Evolutionary conservation across 169 alveolate genomes (phyloP).

Genomic region (Eimeria acervulina): DNA sequence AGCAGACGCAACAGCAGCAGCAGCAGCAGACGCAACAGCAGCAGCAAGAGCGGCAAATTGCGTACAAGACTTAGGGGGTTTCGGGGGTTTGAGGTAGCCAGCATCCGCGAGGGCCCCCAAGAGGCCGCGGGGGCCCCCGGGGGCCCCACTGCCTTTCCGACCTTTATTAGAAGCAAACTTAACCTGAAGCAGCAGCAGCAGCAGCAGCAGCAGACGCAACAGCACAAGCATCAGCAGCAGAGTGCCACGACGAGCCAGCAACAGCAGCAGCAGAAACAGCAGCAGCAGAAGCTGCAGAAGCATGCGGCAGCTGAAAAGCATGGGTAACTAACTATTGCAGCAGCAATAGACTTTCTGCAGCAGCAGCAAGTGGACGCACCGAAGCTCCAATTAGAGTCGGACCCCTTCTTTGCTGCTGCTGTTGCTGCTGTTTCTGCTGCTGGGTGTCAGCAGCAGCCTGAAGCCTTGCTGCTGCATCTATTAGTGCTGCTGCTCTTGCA

Average conservation of each 20-base stretch:
- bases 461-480: slow-evolving; percentile 65
- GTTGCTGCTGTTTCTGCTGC: slow-evolving; percentile 71
- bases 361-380: slow-evolving; percentile 51
- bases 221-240: slow-evolving; percentile 45
- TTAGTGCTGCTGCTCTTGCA: not conserved
- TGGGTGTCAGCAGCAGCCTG: not conserved
- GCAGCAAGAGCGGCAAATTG: slow-evolving; percentile 13
- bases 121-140: slow-evolving; percentile 53
- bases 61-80: not conserved
- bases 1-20: slow-evolving; percentile 34
- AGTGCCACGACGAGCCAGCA: not conserved
- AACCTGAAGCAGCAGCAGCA: slow-evolving; percentile 46
- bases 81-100: slow-evolving; percentile 7
- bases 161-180: not conserved
- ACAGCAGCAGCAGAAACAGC: not conserved
- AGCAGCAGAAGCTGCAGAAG: not conserved
- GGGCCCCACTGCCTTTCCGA: not conserved
- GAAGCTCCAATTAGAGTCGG: slow-evolving; percentile 51
- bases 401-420: slow-evolving; percentile 53
- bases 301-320: slow-evolving; percentile 4
- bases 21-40: slow-evolving; percentile 37
- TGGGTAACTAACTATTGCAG: too few relatives aligned
- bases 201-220: slow-evolving; percentile 57
- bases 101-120: slow-evolving; percentile 50
- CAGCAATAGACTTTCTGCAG: slow-evolving; percentile 16